Percentiles rank a stretch among this genome's conserved stretches.
phyloP scores from a whole-genome alignment of 805 yeast genomes.

The Candida piceae region DNA sequence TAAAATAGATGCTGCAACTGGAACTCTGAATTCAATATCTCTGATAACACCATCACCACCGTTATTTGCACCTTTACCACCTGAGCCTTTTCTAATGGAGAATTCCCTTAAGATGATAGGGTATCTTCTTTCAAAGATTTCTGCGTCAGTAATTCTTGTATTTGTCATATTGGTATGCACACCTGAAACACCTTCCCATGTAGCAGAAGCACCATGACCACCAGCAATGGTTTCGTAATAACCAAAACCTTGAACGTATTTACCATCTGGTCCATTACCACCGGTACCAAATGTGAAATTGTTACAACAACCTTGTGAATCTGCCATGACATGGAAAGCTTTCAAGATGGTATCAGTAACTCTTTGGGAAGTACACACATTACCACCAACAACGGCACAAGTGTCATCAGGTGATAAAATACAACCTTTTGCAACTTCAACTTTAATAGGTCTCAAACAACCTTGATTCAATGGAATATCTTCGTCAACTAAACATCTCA shows the following conservation, averaged over 20 bases:
- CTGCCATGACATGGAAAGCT: slow-evolving; percentile 87
- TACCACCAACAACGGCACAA: slow-evolving; percentile 94
- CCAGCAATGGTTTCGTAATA: slow-evolving; percentile 95
- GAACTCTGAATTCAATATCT: slow-evolving; percentile 73
- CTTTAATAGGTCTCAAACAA: slow-evolving; percentile 72
- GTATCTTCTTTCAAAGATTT: slow-evolving; percentile 80
- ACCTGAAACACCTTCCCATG: slow-evolving; percentile 84
- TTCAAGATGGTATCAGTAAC: slow-evolving; percentile 83
- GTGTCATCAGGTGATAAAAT: slow-evolving; percentile 71
- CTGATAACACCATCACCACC: slow-evolving; percentile 90
- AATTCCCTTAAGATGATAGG: slow-evolving; percentile 77
- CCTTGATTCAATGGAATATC: slow-evolving; percentile 94
- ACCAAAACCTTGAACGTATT: slow-evolving; percentile 66
- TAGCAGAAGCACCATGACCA: slow-evolving; percentile 84
- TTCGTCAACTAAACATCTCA: slow-evolving; percentile 78
- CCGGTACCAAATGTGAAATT: slow-evolving; percentile 88
- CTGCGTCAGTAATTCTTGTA: slow-evolving; percentile 89
- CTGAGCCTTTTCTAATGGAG: slow-evolving; percentile 65
- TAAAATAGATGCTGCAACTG: slow-evolving; percentile 71
- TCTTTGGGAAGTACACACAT: slow-evolving; percentile 92
- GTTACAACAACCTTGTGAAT: slow-evolving; percentile 94
- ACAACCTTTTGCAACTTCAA: slow-evolving; percentile 57
- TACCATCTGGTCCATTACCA: slow-evolving; percentile 48
- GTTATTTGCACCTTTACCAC: slow-evolving; percentile 65
- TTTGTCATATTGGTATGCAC: slow-evolving; percentile 94